Percentiles rank a stretch among this genome's conserved stretches.
Conservation (phyloP, 2,329 filamentous ascomycete genomes). For the Arachnopeziza araneosa region DNA sequence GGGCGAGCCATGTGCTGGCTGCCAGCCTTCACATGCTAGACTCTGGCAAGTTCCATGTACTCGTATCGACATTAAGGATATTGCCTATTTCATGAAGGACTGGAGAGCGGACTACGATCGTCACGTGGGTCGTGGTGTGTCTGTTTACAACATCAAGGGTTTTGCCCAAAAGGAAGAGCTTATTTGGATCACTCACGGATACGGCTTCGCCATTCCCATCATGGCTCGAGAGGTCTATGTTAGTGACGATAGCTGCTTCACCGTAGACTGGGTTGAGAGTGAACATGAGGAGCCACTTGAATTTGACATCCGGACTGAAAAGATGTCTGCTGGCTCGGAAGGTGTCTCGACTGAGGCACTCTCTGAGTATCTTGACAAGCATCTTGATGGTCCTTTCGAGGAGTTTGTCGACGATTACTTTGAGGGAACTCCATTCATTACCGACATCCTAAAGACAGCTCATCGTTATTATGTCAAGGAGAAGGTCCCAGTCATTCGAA, state of each 20-base stretch:
- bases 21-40: constrained; percentile 89
- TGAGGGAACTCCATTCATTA: constrained; percentile 90
- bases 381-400: constrained; percentile 89
- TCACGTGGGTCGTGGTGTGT: constrained; percentile 80
- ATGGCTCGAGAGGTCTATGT: constrained; percentile 93
- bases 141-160: constrained; percentile 92
- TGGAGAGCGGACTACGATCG: constrained; percentile 97
- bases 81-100: constrained; percentile 98
- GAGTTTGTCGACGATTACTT: constrained; percentile 95
- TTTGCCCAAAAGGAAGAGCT: constrained; percentile 60
- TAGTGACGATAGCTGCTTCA: constrained; percentile 85
- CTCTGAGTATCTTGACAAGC: constrained; percentile 89
- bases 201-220: constrained; percentile 87
- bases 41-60: constrained; percentile 98
- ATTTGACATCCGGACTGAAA: constrained; percentile 83
- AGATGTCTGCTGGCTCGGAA: constrained; percentile 81
- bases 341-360: constrained; percentile 76
- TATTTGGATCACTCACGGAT: constrained; percentile 94
- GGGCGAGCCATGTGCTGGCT: constrained; percentile 91
- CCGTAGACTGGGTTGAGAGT: constrained; percentile 88
- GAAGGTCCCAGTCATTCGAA: constrained; percentile 83
- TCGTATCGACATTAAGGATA: constrained; percentile 97
- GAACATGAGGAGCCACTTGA: constrained; percentile 68
- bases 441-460: constrained; percentile 91
- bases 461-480: constrained; percentile 90